A percentile compares a stretch with the other conserved stretches of the same genome.
Evolutionary conservation across 2,329 filamentous ascomycete species (phyloP).

Genomic region (Aspergillus pseudoglaucus): DNA sequence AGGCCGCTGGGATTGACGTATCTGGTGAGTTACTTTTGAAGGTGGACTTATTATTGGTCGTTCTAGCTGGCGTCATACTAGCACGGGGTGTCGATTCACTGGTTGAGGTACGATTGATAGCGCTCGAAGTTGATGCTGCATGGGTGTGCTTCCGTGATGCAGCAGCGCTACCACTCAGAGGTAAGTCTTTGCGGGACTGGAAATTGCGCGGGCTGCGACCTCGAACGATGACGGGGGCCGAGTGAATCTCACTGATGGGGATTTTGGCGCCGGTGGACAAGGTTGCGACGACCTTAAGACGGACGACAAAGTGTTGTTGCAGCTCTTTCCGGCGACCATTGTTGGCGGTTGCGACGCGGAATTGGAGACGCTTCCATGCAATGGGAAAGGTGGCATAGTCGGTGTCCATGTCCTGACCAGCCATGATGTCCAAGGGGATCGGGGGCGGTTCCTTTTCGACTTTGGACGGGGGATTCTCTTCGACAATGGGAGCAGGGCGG

Average conservation of each 20-base stretch:
- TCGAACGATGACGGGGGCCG: constrained; percentile 86
- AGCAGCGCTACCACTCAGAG: constrained; percentile 70
- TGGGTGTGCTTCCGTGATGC: constrained; percentile 67
- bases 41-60: constrained; percentile 13
- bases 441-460: constrained; percentile 79
- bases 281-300: constrained; percentile 77
- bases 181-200: constrained; percentile 86
- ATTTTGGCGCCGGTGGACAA: constrained; percentile 77
- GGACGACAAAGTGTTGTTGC: constrained; percentile 90
- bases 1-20: constrained; percentile 19
- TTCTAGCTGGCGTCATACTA: constrained; percentile 22
- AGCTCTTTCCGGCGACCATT: constrained; percentile 91
- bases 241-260: constrained; percentile 74
- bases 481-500: background rate
- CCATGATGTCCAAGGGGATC: constrained; percentile 64
- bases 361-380: constrained; percentile 88
- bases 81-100: constrained; percentile 23
- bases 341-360: constrained; percentile 91
- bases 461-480: constrained; percentile 31
- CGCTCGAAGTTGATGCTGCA: constrained; percentile 22
- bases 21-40: constrained; percentile 32
- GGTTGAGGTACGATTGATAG: constrained; percentile 27
- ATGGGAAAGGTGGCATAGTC: constrained; percentile 89
- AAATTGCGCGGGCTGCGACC: constrained; percentile 92
- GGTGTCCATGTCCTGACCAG: constrained; percentile 64